Conservation (phyloP, 805 yeast species). For the Candida montana region DNA sequence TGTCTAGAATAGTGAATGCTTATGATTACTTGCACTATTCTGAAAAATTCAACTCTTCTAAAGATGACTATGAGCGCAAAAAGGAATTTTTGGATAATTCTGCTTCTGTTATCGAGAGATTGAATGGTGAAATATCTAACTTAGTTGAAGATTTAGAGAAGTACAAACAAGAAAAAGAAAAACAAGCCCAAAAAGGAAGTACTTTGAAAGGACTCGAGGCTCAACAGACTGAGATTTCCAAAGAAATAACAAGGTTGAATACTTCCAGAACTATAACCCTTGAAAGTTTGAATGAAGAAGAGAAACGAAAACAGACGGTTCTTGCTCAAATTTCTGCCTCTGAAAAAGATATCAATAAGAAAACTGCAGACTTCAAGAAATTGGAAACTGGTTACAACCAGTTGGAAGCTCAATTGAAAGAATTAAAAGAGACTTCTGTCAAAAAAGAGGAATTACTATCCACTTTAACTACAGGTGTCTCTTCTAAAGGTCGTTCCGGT, state of each 20-base stretch:
- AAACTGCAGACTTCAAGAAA: constrained; percentile 31
- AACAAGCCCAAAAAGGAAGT: constrained; percentile 57
- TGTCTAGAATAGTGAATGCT: constrained; percentile 69
- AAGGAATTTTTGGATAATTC: constrained; percentile 37
- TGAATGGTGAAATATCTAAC: constrained; percentile 49
- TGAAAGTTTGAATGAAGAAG: constrained; percentile 56
- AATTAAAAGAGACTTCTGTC: constrained; percentile 41
- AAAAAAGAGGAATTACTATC: constrained; percentile 76
- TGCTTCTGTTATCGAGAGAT: constrained; percentile 38
- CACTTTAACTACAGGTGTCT: constrained; percentile 83
- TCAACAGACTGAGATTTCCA: constrained; percentile 49
- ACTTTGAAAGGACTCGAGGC: constrained; percentile 54
- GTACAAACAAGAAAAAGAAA: constrained; percentile 47
- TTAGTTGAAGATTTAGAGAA: constrained; percentile 57
- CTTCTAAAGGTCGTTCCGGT: constrained; percentile 67
- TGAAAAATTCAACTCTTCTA: constrained; percentile 37
- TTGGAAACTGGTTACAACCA: constrained; percentile 42
- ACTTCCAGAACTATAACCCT: constrained; percentile 55
- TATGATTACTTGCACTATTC: constrained; percentile 54
- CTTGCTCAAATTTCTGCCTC: constrained; percentile 32
- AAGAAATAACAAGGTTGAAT: constrained; percentile 60
- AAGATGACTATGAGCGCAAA: constrained; percentile 37
- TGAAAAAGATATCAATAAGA: constrained; percentile 29
- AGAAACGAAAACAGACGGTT: constrained; percentile 29
- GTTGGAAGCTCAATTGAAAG: constrained; percentile 39